Evolutionary conservation across 768 basidiomycete genomes (phyloP).

Genomic region (Lentinula detonsa): DNA sequence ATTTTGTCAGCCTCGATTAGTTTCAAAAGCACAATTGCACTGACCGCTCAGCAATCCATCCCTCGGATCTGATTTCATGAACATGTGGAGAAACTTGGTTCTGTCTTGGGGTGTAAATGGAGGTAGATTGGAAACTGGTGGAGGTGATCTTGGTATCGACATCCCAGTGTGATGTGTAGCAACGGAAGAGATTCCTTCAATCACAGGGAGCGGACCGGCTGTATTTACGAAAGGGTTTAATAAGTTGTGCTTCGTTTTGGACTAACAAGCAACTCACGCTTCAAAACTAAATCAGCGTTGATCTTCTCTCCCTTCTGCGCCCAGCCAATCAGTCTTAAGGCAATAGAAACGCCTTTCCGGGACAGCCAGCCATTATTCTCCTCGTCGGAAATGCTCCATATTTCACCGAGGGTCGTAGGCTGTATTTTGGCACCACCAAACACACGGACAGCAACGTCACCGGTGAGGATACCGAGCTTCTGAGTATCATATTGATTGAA

Average conservation of each 20-base stretch:
- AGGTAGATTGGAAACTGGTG: conserved; percentile 46
- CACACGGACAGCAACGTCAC: conserved; percentile 84
- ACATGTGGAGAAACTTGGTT: conserved; percentile 77
- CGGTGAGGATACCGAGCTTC: conserved; percentile 79
- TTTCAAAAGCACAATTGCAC: conserved; percentile 12
- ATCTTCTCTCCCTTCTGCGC: conserved; percentile 82
- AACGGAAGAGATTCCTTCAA: conserved; percentile 61
- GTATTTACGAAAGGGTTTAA: conserved; percentile 12
- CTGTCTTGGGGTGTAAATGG: conserved; percentile 75
- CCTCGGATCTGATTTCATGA: conserved; percentile 61
- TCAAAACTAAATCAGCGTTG: conserved; percentile 52
- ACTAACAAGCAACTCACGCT: conserved; percentile 46
- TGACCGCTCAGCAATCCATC: conserved; percentile 77
- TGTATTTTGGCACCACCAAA: conserved; percentile 81
- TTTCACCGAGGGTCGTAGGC: conserved; percentile 77
- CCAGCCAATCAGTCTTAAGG: conserved; percentile 88
- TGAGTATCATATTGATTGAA: conserved; percentile 70
- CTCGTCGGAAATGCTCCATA: conserved; percentile 91
- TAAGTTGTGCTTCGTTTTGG: neutral
- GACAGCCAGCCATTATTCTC: conserved; percentile 93
- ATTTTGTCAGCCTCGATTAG: neutral
- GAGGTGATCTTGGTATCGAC: conserved; percentile 59
- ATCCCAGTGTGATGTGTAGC: conserved; percentile 56
- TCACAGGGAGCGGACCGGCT: conserved; percentile 84
- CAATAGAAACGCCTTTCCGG: conserved; percentile 80